A percentile compares a stretch with the other conserved stretches of the same genome.
phyloP scores from a whole-genome alignment of 2,329 filamentous ascomycete genomes.

The Leptosphaerulina australis region DNA sequence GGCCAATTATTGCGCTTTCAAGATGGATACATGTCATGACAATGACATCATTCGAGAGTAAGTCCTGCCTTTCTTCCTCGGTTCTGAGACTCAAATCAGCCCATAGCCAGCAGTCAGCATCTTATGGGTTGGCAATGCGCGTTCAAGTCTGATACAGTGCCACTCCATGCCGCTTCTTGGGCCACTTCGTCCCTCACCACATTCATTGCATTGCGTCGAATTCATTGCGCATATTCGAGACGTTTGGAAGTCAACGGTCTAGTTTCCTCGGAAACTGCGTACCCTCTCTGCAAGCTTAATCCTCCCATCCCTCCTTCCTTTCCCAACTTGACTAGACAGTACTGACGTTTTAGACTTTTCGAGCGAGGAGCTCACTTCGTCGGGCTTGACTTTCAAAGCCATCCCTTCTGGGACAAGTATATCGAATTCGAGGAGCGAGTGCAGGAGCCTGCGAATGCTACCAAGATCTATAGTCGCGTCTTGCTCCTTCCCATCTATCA shows the following conservation, averaged over 20 bases:
- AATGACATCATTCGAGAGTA: conserved; percentile 98
- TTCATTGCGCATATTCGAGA: conserved; percentile 15
- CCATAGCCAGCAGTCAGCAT: conserved; percentile 32
- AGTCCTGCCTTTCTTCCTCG: conserved; percentile 62
- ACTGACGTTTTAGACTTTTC: conserved; percentile 70
- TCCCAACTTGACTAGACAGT: conserved; percentile 4
- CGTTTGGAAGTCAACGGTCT: conserved; percentile 23
- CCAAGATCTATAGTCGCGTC: conserved; percentile 79
- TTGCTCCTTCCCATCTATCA: conserved; percentile 94
- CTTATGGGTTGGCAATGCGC: conserved; percentile 21
- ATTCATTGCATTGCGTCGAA: conserved; percentile 23
- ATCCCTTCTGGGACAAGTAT: conserved; percentile 99
- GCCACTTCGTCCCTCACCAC: conserved; percentile 47
- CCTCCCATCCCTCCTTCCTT: conserved; percentile 13
- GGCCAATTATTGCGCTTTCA: conserved; percentile 97
- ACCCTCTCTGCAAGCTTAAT: conserved; percentile 29
- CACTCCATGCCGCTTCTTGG: conserved; percentile 34
- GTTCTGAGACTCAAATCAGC: conserved; percentile 36
- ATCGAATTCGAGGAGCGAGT: conserved; percentile 94
- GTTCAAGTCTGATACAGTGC: conserved; percentile 30
- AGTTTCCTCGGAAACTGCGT: conserved; percentile 14
- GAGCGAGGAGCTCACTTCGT: conserved; percentile 85
- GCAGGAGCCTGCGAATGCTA: conserved; percentile 65
- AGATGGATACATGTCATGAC: conserved; percentile 96
- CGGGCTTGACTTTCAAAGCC: conserved; percentile 89